Evolutionary conservation across 768 basidiomycete genomes (phyloP).

Genomic region (Dioszegia crocea): DNA sequence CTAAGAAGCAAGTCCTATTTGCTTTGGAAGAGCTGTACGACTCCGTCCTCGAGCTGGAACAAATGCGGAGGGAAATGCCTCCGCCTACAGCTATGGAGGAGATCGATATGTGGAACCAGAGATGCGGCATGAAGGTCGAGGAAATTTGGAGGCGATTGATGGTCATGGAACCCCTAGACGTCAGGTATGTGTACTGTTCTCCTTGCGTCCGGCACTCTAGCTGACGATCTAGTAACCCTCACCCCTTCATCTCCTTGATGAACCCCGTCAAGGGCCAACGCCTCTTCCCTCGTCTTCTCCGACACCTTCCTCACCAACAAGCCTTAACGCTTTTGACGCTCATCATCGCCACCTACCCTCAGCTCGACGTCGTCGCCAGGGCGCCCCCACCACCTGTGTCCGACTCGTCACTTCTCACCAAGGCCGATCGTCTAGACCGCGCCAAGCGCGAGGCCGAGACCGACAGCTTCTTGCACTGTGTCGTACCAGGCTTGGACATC

Average conservation of each 20-base stretch:
- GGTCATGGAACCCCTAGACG: slow-evolving; percentile 86
- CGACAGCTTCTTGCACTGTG: slow-evolving; percentile 76
- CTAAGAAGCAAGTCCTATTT: slow-evolving; percentile 69
- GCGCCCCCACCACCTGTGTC: slow-evolving; percentile 62
- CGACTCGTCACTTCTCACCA: slow-evolving; percentile 53
- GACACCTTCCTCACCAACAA: slow-evolving; percentile 71
- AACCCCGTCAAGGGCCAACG: slow-evolving; percentile 86
- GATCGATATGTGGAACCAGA: slow-evolving; percentile 38
- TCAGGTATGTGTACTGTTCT: slow-evolving; percentile 60
- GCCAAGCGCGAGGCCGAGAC: slow-evolving; percentile 72
- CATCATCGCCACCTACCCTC: slow-evolving; percentile 86
- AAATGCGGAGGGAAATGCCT: slow-evolving; percentile 74
- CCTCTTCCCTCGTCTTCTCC: slow-evolving; percentile 78
- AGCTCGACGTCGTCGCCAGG: slow-evolving; percentile 82
- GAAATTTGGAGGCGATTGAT: slow-evolving; percentile 73
- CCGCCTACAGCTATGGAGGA: slow-evolving; percentile 42
- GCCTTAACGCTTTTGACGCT: slow-evolving; percentile 85
- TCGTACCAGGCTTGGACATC: slow-evolving; percentile 79
- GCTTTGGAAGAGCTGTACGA: slow-evolving; percentile 84
- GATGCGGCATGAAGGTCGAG: slow-evolving; percentile 54
- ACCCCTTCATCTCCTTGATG: slow-evolving; percentile 92
- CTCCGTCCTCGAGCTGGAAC: slow-evolving; percentile 74
- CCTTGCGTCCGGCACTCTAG: background rate
- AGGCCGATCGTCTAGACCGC: slow-evolving; percentile 43
- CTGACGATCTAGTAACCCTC: slow-evolving; percentile 65